A percentile compares a stretch with the other conserved stretches of the same genome.
These are phyloP conservation scores for Rhizomucor miehei DNA, from an alignment of 371 early-diverging fungal genomes.

Conservation along the genomic window DNA sequence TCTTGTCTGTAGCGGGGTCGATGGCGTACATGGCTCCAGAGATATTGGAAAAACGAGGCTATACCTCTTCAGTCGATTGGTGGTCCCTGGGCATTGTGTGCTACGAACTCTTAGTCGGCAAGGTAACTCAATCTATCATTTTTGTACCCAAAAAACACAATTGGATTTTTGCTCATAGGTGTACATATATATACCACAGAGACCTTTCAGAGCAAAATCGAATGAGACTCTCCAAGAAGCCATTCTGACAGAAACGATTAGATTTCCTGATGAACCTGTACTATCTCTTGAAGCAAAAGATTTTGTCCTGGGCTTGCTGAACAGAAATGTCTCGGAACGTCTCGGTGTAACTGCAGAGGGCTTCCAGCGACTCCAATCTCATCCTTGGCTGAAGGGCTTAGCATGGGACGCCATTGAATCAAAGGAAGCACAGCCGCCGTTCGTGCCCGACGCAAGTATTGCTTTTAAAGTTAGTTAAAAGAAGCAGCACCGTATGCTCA, in stretches of 20 bases:
- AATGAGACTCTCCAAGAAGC: conserved; percentile 71
- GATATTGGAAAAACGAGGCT: conserved; percentile 64
- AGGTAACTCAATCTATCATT: conserved; percentile 32
- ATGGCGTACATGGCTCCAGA: conserved; percentile 82
- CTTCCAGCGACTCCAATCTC: conserved; percentile 45
- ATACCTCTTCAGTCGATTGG: conserved; percentile 74
- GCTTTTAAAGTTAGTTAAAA: not conserved
- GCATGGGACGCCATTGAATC: conserved; percentile 55
- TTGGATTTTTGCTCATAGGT: too few species aligned
- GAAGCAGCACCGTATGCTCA: not conserved
- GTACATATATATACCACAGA: conserved; percentile 30
- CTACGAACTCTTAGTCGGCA: conserved; percentile 78
- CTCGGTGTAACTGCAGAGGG: conserved; percentile 60
- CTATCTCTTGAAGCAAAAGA: conserved; percentile 59
- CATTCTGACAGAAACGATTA: conserved; percentile 57
- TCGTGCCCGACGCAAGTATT: conserved; percentile 58
- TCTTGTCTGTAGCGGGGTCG: conserved; percentile 68
- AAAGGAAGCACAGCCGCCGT: conserved; percentile 62
- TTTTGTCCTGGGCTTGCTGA: conserved; percentile 53
- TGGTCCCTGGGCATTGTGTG: conserved; percentile 87
- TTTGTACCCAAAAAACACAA: conserved; percentile 4
- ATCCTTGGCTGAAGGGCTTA: conserved; percentile 61
- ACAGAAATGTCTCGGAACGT: conserved; percentile 55
- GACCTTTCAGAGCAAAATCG: conserved; percentile 82
- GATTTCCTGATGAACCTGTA: conserved; percentile 50